Base-by-base conservation (phyloP, 345 rosid genomes). In the Brassica carinata region DNA sequence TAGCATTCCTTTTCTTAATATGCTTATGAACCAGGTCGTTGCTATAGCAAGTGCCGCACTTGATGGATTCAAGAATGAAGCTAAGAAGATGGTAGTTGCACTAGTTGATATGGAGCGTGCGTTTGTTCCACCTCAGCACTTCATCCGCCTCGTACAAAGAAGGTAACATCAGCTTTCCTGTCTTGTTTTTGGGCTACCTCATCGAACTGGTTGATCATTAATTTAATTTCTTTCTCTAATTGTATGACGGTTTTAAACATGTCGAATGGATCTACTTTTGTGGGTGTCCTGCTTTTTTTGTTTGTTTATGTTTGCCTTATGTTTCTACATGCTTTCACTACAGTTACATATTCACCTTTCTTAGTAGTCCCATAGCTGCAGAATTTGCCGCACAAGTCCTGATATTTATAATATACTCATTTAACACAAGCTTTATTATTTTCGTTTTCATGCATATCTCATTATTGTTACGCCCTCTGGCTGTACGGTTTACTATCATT, bases 61-160 rank as follows among this genome's bases (percentile, higher is more conserved):
- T 67, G 99, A 96, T 82, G 89, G 85, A 53, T 96, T 96, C 84
- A 96, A 93, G 87, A 88, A 62, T 85, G 98, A 96, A 84, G 90
- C 99, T 55, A 93, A 85, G 81, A 93, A 91, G 80, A 93, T 96
- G 99, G 99, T 96, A 1, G 88, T 96, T 82, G 98, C 99, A 26
- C 85, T 96, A 33, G 98, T 96, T 69, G 99, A 96, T 83, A 96
- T 96, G 99, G 99, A 96, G 82, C 98, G 99, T 58, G 98, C 88
- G 30, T 96, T 96, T 88, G 99, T 96, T 78, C 99, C 99, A 71
- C 98, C 99, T 76, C 99, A 96, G 72, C 99, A 96, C 80, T 96
- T 96, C 83, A 96, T 96, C 77, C 97, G 99, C 48, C 87, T 96
- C 82, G 95, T 96, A 71, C 99, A 96, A 69, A 88, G 99, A 53